Percentiles rank a stretch among this genome's conserved stretches.
phyloP scores from a whole-genome alignment of 345 rosid species.

The Lenwebbia sp. region DNA sequence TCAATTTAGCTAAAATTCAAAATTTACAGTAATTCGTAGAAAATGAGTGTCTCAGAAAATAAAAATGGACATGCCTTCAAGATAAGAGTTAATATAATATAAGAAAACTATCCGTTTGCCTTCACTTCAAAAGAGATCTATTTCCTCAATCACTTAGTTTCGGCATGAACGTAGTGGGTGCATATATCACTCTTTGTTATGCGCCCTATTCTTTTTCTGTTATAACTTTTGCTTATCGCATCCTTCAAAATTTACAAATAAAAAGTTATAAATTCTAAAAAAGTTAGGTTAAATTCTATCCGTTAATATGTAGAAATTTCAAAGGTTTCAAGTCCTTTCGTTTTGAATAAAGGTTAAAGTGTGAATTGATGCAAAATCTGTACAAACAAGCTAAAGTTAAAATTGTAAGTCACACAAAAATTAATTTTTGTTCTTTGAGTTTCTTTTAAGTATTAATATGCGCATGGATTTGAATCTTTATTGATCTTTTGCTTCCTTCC shows the following conservation, averaged over 20 bases:
- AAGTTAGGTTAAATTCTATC: not conserved
- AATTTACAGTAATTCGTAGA: not conserved
- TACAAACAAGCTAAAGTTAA: not conserved
- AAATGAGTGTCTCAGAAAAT: not conserved
- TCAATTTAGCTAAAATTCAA: not conserved
- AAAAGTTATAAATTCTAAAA: not conserved
- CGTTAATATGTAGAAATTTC: not conserved
- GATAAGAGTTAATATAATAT: not conserved
- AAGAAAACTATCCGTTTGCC: not conserved
- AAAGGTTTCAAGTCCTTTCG: not conserved
- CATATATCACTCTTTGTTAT: not conserved
- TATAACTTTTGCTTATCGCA: not conserved
- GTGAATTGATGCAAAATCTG: not conserved
- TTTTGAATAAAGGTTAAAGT: not conserved
- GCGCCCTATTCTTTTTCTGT: not conserved
- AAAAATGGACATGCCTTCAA: not conserved
- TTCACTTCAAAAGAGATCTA: not conserved
- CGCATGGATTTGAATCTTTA: not conserved
- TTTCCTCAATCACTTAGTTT: not conserved
- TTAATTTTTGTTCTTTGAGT: not conserved
- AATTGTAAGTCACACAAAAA: not conserved
- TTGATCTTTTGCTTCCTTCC: not conserved
- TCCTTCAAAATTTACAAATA: not conserved
- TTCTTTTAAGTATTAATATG: not conserved
- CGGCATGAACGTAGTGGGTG: not conserved